phyloP scores from a whole-genome alignment of 768 basidiomycete species.

The Galerina sulciceps region DNA sequence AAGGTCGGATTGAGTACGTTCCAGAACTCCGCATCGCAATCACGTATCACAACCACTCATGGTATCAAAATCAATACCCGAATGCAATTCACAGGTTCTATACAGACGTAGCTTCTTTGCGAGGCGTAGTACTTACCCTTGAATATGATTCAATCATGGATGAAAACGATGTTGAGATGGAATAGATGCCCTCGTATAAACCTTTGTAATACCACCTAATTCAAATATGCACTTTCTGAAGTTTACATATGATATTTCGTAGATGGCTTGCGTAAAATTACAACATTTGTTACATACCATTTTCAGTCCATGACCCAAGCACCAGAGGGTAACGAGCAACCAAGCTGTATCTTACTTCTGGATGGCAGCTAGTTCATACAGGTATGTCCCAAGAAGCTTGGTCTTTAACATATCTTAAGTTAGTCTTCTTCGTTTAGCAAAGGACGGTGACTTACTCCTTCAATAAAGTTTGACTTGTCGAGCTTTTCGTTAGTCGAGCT shows the following conservation, averaged over 20 bases:
- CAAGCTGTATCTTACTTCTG: constrained; percentile 10
- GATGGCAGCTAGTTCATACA: constrained; percentile 68
- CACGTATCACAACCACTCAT: not conserved
- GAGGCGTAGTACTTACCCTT: too few relatives aligned
- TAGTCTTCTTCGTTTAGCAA: not conserved
- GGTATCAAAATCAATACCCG: not conserved
- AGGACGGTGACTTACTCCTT: constrained; percentile 61
- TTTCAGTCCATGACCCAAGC: not conserved
- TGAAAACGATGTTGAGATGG: too few relatives aligned
- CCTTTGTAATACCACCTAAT: not conserved
- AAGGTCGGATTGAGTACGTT: too few relatives aligned
- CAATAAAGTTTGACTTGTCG: constrained; percentile 86
- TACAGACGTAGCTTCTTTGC: too few relatives aligned
- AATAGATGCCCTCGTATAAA: too few relatives aligned
- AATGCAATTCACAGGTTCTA: not conserved
- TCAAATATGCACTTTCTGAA: too few relatives aligned
- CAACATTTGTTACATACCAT: not conserved
- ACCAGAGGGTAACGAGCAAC: not conserved
- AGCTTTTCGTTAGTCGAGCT: constrained; percentile 96
- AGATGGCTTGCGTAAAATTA: too few relatives aligned
- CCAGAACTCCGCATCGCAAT: not conserved
- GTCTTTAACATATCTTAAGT: constrained; percentile 40
- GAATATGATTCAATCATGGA: too few relatives aligned
- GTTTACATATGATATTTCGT: too few relatives aligned
- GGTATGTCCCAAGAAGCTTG: constrained; percentile 79